Evolutionary conservation across 2,329 filamentous ascomycete genomes (phyloP).

Genomic region (Fusarium miscanthi): DNA sequence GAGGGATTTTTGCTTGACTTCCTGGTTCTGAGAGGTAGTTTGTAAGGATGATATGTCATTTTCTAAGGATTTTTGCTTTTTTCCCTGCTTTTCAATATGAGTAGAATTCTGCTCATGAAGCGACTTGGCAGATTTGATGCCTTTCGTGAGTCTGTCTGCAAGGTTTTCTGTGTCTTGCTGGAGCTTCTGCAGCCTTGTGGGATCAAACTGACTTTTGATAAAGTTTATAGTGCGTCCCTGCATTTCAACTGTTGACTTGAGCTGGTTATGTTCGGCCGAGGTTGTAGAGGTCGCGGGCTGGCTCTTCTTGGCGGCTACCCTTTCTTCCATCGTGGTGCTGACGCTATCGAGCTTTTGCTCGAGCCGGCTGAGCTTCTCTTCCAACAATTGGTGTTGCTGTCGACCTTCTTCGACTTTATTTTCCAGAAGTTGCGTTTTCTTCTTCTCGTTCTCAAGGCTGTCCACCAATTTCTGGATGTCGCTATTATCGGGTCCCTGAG

Average conservation of each 20-base stretch:
- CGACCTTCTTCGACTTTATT: conserved; percentile 5
- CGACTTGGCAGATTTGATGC: not conserved
- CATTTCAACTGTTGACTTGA: conserved; percentile 5
- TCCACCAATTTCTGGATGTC: conserved; percentile 23
- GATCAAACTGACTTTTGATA: conserved; percentile 5
- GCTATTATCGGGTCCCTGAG: not conserved
- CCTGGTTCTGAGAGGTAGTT: not conserved
- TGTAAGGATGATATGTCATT: conserved; percentile 1
- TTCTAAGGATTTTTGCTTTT: conserved; percentile 13
- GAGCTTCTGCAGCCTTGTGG: conserved; percentile 3
- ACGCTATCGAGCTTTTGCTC: conserved; percentile 42
- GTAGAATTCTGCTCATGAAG: not conserved
- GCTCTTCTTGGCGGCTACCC: not conserved
- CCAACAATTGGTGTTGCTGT: conserved; percentile 17
- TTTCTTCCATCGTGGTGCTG: not conserved
- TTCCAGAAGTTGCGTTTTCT: conserved; percentile 25
- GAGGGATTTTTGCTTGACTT: conserved; percentile 12
- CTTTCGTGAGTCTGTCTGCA: not conserved
- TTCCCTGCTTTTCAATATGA: conserved; percentile 4
- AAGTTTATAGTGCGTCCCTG: conserved; percentile 10
- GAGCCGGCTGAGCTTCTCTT: conserved; percentile 38
- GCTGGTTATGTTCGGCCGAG: not conserved
- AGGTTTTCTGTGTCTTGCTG: not conserved
- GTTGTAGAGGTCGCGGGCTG: not conserved
- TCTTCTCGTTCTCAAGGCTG: conserved; percentile 25